Percentiles rank a stretch among this genome's conserved stretches.
phyloP scores from a whole-genome alignment of 2,329 filamentous ascomycete species.

The Aspergillus sp. region DNA sequence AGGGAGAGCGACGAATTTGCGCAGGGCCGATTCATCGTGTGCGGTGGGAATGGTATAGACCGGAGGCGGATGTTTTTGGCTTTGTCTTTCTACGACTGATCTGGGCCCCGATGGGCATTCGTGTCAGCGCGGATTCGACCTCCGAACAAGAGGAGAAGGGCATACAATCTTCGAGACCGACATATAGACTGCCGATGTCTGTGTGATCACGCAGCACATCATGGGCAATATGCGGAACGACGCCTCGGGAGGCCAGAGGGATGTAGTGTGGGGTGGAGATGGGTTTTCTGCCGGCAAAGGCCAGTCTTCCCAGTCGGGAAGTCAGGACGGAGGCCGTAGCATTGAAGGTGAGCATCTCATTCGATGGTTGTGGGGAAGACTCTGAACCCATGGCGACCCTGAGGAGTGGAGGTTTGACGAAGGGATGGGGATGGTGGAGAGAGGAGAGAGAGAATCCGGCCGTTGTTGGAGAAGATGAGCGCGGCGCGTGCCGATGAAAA shows the following conservation, averaged over 20 bases:
- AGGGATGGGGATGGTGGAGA: slow-evolving; percentile 4
- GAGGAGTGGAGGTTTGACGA: neutral
- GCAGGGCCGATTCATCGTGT: slow-evolving; percentile 60
- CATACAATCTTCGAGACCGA: slow-evolving; percentile 92
- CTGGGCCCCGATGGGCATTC: slow-evolving; percentile 37
- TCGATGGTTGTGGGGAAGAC: slow-evolving; percentile 19
- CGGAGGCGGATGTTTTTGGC: slow-evolving; percentile 46
- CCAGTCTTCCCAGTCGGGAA: slow-evolving; percentile 69
- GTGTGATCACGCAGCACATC: slow-evolving; percentile 73
- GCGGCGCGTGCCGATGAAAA: slow-evolving; percentile 5
- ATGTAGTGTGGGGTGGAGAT: slow-evolving; percentile 83
- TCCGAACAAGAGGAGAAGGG: slow-evolving; percentile 9
- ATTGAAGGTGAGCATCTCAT: slow-evolving; percentile 44
- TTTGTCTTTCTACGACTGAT: slow-evolving; percentile 63
- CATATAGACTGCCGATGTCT: slow-evolving; percentile 68
- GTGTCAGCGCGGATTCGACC: slow-evolving; percentile 28
- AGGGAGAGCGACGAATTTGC: slow-evolving; percentile 74
- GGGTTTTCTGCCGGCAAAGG: slow-evolving; percentile 62
- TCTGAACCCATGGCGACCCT: slow-evolving; percentile 32
- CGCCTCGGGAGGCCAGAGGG: slow-evolving; percentile 77
- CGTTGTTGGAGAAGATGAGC: neutral
- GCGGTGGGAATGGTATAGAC: slow-evolving; percentile 53
- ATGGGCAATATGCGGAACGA: slow-evolving; percentile 83
- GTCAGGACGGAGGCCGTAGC: slow-evolving; percentile 35
- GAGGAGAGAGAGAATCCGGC: neutral